Percentiles rank a stretch among this genome's conserved stretches.
Conservation (phyloP, 2,329 filamentous ascomycete genomes). For the Colletotrichum gigasporum region DNA sequence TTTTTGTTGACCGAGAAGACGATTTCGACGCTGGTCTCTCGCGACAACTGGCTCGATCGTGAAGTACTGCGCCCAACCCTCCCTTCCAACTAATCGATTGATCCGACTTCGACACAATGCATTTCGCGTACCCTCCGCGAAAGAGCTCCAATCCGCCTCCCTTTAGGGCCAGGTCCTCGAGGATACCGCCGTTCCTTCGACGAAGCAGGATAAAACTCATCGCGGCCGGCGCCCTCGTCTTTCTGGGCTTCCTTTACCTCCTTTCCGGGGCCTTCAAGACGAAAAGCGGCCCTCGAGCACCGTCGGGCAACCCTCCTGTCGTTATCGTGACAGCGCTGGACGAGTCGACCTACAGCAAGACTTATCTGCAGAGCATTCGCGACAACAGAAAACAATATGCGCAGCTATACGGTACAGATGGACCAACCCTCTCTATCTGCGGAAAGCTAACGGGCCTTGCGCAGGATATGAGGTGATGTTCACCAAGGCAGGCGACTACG, state of each 20-base stretch:
- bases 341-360: conserved; percentile 67
- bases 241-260: conserved; percentile 70
- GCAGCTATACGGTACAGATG: conserved; percentile 78
- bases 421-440: background rate
- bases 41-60: conserved; percentile 2
- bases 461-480: conserved; percentile 89
- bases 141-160: conserved; percentile 82
- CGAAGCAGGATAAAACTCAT: conserved; percentile 70
- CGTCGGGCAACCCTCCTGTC: conserved; percentile 66
- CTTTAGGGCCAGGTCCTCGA: conserved; percentile 70
- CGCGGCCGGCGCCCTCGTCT: conserved; percentile 61
- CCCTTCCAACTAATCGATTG: background rate
- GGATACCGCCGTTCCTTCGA: conserved; percentile 58
- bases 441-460: conserved; percentile 26
- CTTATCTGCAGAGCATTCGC: conserved; percentile 78
- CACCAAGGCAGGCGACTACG: conserved; percentile 79
- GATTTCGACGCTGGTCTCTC: background rate
- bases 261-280: conserved; percentile 48
- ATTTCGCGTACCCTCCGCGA: conserved; percentile 88
- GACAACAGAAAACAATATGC: conserved; percentile 90
- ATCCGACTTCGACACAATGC: conserved; percentile 68
- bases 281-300: conserved; percentile 38
- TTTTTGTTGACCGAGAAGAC: background rate
- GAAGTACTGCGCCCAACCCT: background rate
- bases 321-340: conserved; percentile 91